Evolutionary conservation across 331 rosid genomes (phyloP).

Genomic region (Phaseolus coccineus): DNA sequence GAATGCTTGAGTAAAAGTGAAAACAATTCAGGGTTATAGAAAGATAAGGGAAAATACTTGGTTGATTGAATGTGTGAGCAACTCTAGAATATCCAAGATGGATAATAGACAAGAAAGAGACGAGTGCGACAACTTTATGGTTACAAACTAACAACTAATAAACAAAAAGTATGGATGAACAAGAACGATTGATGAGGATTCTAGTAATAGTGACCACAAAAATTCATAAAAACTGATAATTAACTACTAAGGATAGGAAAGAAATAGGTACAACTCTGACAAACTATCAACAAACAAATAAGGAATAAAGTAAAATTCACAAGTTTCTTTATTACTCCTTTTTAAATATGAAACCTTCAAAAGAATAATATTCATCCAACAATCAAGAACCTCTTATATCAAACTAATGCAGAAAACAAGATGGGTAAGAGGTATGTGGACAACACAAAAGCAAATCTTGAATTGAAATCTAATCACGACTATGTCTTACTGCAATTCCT

Average conservation of each 20-base stretch:
- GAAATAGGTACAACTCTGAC: background rate
- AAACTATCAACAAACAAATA: background rate
- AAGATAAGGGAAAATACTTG: background rate
- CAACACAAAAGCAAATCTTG: background rate
- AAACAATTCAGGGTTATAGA: constrained; percentile 2
- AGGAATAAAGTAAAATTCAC: background rate
- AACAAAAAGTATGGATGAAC: background rate
- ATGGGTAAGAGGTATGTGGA: background rate
- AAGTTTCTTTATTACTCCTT: background rate
- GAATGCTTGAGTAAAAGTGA: background rate
- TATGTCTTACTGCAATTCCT: background rate
- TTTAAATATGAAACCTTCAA: background rate
- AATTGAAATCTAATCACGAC: background rate
- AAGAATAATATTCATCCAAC: background rate
- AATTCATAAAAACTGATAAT: background rate
- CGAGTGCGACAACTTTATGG: background rate
- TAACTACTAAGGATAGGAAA: background rate
- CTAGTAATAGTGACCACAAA: background rate
- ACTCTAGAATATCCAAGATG: background rate
- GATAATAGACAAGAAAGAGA: background rate
- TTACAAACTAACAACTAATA: too few species aligned
- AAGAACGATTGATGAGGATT: background rate
- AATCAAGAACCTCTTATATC: background rate
- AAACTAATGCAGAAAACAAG: background rate
- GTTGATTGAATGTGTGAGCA: background rate